These are phyloP conservation scores for Epichloe bromicola DNA, from an alignment of 2,329 filamentous ascomycete species.

Conservation along the genomic window DNA sequence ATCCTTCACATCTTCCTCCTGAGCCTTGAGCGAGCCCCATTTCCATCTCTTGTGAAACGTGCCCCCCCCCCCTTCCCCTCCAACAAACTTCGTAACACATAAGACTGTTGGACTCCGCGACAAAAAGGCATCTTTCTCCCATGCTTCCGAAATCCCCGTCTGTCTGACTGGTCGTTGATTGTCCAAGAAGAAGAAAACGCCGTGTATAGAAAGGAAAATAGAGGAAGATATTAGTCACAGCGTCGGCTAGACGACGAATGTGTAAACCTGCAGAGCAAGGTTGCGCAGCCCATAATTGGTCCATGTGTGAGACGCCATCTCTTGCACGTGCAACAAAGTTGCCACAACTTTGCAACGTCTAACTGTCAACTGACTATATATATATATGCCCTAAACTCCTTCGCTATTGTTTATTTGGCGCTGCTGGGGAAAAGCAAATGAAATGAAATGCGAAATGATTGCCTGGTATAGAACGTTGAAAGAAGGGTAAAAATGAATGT, in stretches of 20 bases:
- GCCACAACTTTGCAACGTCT: background rate
- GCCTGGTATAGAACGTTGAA: background rate
- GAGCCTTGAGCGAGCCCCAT: too few relatives aligned
- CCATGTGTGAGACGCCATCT: background rate
- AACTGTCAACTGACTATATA: background rate
- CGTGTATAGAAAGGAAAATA: background rate
- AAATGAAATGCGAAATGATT: conserved; percentile 4
- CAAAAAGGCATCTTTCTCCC: background rate
- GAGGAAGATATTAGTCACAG: background rate
- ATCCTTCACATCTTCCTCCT: background rate
- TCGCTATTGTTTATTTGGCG: conserved; percentile 7
- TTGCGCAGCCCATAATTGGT: background rate
- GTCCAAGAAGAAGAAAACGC: background rate
- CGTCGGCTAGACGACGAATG: background rate
- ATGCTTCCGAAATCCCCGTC: background rate
- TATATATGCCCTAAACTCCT: conserved; percentile 7
- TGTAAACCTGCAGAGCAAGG: background rate
- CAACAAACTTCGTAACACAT: background rate
- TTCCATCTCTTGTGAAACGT: too few relatives aligned
- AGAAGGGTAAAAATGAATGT: background rate
- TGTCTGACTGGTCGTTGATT: background rate
- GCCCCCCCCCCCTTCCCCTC: too few relatives aligned
- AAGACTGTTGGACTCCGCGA: background rate
- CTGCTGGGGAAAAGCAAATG: background rate
- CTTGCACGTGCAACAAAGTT: background rate